Evolutionary conservation across 1,139 yeast species (phyloP).

Genomic region (Kodamaea ohmeri): DNA sequence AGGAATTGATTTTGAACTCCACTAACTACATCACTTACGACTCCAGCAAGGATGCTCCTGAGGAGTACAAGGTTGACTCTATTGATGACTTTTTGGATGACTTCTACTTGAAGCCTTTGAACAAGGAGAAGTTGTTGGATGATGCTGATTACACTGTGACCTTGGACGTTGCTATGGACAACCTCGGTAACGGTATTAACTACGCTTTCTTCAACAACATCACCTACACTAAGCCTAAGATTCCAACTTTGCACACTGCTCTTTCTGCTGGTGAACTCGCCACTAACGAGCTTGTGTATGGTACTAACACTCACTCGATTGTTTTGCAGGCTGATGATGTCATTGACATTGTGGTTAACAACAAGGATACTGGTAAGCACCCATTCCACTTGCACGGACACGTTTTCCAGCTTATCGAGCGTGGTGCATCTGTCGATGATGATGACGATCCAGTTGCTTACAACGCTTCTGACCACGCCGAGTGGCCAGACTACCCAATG

Average conservation of each 20-base stretch:
- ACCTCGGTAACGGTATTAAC: conserved; percentile 76
- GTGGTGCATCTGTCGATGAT: conserved; percentile 35
- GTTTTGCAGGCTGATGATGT: conserved; percentile 68
- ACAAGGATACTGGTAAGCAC: conserved; percentile 72
- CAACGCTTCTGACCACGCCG: conserved; percentile 35
- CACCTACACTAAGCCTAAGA: conserved; percentile 74
- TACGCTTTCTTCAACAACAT: conserved; percentile 89
- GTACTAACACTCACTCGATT: conserved; percentile 71
- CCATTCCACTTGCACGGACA: conserved; percentile 92
- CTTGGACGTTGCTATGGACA: conserved; percentile 72
- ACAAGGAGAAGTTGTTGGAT: conserved; percentile 48
- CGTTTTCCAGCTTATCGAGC: conserved; percentile 56
- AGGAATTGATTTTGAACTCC: conserved; percentile 59
- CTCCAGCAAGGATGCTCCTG: conserved; percentile 27
- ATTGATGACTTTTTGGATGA: conserved; percentile 57
- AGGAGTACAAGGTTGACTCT: conserved; percentile 35
- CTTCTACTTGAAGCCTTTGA: conserved; percentile 57
- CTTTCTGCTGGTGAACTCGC: conserved; percentile 63
- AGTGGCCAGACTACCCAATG: conserved; percentile 54
- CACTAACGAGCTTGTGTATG: conserved; percentile 51
- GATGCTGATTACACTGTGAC: conserved; percentile 67
- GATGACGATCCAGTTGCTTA: conserved; percentile 37
- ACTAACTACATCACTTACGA: conserved; percentile 72
- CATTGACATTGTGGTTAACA: conserved; percentile 67
- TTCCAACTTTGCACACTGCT: conserved; percentile 78